These are phyloP conservation scores for Yamadazyma songkhlaensis DNA, from an alignment of 1,139 yeast genomes.

Conservation along the genomic window DNA sequence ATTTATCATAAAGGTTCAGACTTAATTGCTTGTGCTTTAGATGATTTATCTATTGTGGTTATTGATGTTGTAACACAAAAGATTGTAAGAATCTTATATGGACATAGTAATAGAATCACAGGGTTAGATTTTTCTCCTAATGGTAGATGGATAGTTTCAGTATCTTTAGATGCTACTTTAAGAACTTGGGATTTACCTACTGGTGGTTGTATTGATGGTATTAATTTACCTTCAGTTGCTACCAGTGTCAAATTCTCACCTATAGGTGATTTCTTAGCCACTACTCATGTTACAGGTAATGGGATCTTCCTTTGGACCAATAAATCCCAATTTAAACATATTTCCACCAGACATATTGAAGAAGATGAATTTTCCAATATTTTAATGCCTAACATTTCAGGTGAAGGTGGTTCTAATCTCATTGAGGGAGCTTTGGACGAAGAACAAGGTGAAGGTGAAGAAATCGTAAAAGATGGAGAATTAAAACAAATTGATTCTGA, in stretches of 20 bases:
- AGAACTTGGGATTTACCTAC: conserved; percentile 98
- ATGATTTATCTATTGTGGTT: conserved; percentile 80
- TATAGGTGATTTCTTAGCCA: conserved; percentile 86
- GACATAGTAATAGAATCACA: conserved; percentile 88
- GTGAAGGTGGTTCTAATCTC: conserved; percentile 73
- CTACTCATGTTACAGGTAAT: conserved; percentile 86
- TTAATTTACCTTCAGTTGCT: conserved; percentile 71
- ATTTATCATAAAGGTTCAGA: conserved; percentile 81
- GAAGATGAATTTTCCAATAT: conserved; percentile 65
- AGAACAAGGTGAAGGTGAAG: conserved; percentile 19
- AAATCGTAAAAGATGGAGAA: conserved; percentile 28
- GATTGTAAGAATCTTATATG: conserved; percentile 83
- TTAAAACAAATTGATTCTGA: conserved; percentile 62
- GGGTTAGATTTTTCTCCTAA: conserved; percentile 90
- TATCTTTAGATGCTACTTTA: conserved; percentile 80
- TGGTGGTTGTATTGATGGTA: conserved; percentile 95
- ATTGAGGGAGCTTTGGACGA: conserved; percentile 71
- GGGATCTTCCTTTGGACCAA: conserved; percentile 95
- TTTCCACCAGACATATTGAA: conserved; percentile 73
- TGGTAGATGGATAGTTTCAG: conserved; percentile 92
- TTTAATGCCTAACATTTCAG: conserved; percentile 74
- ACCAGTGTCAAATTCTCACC: conserved; percentile 83
- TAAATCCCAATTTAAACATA: conserved; percentile 74
- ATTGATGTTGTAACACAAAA: conserved; percentile 79
- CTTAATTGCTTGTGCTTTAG: conserved; percentile 79